A percentile compares a stretch with the other conserved stretches of the same genome.
These are phyloP conservation scores for Neophaeococcomyces aloes DNA, from an alignment of 2,329 filamentous ascomycete genomes.

Conservation along the genomic window DNA sequence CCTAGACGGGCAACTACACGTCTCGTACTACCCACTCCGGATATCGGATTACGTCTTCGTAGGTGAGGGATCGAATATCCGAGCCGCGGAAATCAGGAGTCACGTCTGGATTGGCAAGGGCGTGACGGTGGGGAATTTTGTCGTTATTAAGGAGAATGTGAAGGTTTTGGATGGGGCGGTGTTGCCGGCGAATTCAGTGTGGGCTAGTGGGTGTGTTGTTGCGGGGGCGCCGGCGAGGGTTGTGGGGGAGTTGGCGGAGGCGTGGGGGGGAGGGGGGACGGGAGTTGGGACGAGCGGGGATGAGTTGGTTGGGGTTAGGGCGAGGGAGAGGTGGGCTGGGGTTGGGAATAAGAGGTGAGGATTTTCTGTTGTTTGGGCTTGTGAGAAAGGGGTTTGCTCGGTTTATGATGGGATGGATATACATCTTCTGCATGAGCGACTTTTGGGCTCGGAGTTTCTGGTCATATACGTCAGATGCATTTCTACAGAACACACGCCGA, in stretches of 20 bases:
- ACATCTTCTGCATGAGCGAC: too few species aligned
- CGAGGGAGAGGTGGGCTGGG: constrained; percentile 20
- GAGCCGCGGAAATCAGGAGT: constrained; percentile 70
- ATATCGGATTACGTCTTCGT: constrained; percentile 93
- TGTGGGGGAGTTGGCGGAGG: constrained; percentile 59
- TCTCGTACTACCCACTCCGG: constrained; percentile 79
- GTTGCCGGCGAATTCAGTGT: constrained; percentile 77
- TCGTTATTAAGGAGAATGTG: constrained; percentile 88
- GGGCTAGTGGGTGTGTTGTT: constrained; percentile 87
- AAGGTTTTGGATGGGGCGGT: constrained; percentile 76
- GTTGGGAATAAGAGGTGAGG: constrained; percentile 20
- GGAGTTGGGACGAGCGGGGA: constrained; percentile 8
- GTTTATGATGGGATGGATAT: too few species aligned
- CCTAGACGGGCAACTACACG: constrained; percentile 23
- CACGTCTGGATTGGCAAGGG: constrained; percentile 76
- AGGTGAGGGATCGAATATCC: constrained; percentile 62
- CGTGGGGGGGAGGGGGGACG: constrained; percentile 29
- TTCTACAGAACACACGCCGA: too few species aligned
- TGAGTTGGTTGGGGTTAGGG: constrained; percentile 18
- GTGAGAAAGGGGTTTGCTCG: too few species aligned
- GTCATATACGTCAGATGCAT: too few species aligned
- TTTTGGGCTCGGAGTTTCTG: too few species aligned
- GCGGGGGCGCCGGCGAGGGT: constrained; percentile 70
- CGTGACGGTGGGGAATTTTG: constrained; percentile 72
- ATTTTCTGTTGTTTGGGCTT: too few species aligned